Evolutionary conservation across 306 rosid species (phyloP).

Genomic region (Casuarina glauca): DNA sequence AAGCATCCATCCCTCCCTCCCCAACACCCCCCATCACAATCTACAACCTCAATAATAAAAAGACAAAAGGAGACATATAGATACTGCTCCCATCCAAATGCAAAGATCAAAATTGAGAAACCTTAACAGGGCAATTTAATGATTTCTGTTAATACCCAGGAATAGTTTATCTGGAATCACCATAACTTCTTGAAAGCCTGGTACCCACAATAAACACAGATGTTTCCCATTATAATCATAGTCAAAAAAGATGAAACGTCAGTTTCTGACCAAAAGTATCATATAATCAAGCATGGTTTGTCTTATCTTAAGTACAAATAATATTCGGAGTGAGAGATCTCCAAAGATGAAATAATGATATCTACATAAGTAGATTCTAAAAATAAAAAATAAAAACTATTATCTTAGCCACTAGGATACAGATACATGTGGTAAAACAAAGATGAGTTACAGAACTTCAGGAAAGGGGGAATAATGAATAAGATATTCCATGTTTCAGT

Average conservation of each 20-base stretch:
- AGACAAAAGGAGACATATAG: neutral
- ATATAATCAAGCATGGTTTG: neutral
- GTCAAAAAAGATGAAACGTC: neutral
- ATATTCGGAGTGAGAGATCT: neutral
- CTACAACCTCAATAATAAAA: neutral
- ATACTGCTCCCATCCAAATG: neutral
- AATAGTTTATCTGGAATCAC: neutral
- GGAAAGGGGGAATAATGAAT: too few species aligned
- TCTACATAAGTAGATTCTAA: neutral
- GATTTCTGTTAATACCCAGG: neutral
- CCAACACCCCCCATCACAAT: too few species aligned
- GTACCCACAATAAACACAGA: neutral
- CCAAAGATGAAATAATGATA: neutral
- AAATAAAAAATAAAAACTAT: neutral
- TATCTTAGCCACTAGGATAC: neutral
- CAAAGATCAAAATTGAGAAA: neutral
- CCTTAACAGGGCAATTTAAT: neutral
- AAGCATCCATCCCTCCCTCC: neutral
- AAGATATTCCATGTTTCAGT: neutral
- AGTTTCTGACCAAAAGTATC: neutral
- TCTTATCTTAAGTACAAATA: neutral
- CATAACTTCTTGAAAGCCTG: neutral
- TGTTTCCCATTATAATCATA: neutral
- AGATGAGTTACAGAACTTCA: conserved; percentile 1
- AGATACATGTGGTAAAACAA: neutral